Percentiles rank a stretch among this genome's conserved stretches.
These are phyloP conservation scores for Cladochytrium replicatum DNA, from an alignment of 192 early-diverging fungal genomes.

Conservation along the genomic window DNA sequence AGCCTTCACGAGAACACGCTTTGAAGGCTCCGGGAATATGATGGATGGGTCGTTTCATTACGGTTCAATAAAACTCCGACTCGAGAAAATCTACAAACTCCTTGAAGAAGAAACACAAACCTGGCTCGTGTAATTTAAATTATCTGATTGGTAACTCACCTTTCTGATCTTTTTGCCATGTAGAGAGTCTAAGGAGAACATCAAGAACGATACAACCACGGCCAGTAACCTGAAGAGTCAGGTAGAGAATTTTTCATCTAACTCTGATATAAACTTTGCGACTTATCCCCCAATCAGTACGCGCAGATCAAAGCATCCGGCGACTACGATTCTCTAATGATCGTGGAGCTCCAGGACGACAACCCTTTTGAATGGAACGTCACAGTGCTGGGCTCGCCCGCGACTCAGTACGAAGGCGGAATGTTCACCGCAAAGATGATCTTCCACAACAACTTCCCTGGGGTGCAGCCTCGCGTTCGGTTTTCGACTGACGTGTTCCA, in stretches of 20 bases:
- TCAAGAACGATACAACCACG: constrained; percentile 34
- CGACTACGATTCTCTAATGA: constrained; percentile 29
- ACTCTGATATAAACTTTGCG: not conserved
- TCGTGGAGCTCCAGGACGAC: constrained; percentile 35
- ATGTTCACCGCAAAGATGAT: constrained; percentile 43
- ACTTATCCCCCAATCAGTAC: constrained; percentile 19
- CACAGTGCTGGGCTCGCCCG: constrained; percentile 37
- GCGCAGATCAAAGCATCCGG: constrained; percentile 43
- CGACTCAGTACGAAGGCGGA: constrained; percentile 50
- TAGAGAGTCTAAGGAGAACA: constrained; percentile 29
- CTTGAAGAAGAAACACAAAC: constrained; percentile 35
- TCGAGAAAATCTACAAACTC: constrained; percentile 28
- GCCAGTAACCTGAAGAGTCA: constrained; percentile 41
- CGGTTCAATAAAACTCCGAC: constrained; percentile 26
- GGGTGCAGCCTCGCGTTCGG: constrained; percentile 39
- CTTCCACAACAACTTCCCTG: constrained; percentile 48
- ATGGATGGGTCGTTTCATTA: constrained; percentile 45
- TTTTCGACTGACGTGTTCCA: constrained; percentile 52
- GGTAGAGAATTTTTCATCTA: not conserved
- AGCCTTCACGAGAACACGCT: constrained; percentile 29
- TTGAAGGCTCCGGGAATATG: constrained; percentile 40
- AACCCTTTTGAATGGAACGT: constrained; percentile 55
- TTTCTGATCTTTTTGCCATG: not conserved
- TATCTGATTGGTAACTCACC: not conserved
- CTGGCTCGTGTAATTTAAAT: constrained; percentile 29